Percentiles rank a stretch among this genome's conserved stretches.
Conservation (phyloP, 1,284 basidiomycete genomes). For the Ganoderma sinense region DNA sequence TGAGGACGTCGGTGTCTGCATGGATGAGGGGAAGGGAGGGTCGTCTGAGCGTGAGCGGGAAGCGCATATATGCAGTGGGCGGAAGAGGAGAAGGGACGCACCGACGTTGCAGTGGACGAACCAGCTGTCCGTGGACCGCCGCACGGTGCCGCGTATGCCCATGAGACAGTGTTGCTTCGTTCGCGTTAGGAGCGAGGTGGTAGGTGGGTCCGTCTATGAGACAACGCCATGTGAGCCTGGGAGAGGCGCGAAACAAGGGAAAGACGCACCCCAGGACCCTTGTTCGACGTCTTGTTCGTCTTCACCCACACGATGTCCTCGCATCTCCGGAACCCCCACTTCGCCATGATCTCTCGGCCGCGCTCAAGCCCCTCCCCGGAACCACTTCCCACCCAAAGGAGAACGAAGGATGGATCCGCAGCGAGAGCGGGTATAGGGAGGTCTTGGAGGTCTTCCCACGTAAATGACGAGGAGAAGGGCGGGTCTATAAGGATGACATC, state of each 20-base stretch:
- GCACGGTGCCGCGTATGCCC: constrained; percentile 98
- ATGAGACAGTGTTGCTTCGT: constrained; percentile 98
- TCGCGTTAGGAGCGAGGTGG: constrained; percentile 83
- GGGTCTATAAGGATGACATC: constrained; percentile 95
- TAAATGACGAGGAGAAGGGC: constrained; percentile 82
- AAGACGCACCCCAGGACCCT: constrained; percentile 71
- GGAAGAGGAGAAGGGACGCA: constrained; percentile 44
- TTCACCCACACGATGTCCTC: constrained; percentile 99
- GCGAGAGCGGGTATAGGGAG: constrained; percentile 87
- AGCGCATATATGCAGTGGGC: background rate
- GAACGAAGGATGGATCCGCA: constrained; percentile 92
- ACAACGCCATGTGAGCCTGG: background rate
- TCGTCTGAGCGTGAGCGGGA: background rate
- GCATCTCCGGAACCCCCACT: constrained; percentile 95
- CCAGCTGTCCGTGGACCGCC: constrained; percentile 91
- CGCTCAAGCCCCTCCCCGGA: constrained; percentile 91
- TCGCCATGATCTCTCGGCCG: constrained; percentile 89
- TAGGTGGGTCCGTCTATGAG: constrained; percentile 78
- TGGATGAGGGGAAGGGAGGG: background rate
- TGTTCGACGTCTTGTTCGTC: constrained; percentile 78
- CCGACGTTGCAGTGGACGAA: constrained; percentile 99
- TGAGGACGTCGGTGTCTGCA: constrained; percentile 93
- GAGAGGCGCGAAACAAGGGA: background rate
- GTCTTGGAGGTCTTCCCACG: constrained; percentile 85
- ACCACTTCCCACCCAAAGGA: constrained; percentile 96